Conservation (phyloP, 768 basidiomycete genomes). For the Coprinopsis sp. region DNA sequence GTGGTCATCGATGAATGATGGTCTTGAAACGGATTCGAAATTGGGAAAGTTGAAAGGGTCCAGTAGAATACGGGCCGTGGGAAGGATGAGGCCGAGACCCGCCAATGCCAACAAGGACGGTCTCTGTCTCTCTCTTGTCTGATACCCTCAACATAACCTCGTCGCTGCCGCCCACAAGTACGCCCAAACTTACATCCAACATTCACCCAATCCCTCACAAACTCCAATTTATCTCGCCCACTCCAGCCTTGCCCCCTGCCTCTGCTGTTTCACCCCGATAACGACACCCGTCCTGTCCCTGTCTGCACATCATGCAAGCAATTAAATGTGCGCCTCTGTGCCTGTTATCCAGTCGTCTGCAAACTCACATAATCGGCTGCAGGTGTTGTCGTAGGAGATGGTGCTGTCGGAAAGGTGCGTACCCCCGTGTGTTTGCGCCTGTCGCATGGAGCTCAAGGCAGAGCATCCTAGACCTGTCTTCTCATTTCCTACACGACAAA, state of each 20-base stretch:
- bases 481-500: constrained; percentile 99
- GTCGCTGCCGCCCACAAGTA: not conserved
- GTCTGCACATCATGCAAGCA: constrained; percentile 66
- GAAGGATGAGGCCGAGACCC: not conserved
- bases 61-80: constrained; percentile 3
- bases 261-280: constrained; percentile 16
- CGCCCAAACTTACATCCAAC: constrained; percentile 22
- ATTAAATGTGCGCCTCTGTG: constrained; percentile 72
- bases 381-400: constrained; percentile 99
- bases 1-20: not conserved
- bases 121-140: constrained; percentile 5
- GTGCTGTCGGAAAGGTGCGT: constrained; percentile 94
- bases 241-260: constrained; percentile 9
- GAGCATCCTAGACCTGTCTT: constrained; percentile 78
- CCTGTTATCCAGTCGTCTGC: constrained; percentile 3
- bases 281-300: constrained; percentile 14
- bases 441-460: not conserved
- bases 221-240: constrained; percentile 9
- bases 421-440: not conserved
- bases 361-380: constrained; percentile 28
- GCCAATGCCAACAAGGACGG: no score
- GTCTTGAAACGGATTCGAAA: not conserved
- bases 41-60: constrained; percentile 9
- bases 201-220: constrained; percentile 13
- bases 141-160: constrained; percentile 7